Base-by-base conservation (phyloP, 2,329 filamentous ascomycete species). In the Lachnellula suecica region DNA sequence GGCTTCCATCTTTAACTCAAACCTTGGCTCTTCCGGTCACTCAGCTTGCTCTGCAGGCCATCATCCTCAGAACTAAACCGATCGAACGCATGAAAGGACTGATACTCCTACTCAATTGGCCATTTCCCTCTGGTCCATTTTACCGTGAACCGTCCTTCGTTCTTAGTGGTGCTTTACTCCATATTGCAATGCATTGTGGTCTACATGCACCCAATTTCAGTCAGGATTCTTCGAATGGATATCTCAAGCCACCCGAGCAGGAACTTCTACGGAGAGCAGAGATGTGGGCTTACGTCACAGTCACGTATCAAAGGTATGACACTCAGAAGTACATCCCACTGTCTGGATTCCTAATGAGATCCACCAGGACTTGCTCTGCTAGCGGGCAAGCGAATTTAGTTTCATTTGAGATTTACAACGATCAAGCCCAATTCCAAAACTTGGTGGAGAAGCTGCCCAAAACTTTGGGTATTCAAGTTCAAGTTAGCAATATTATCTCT, bases 291-390 rank as follows among this genome's bases (percentile, higher is more conserved):
- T 40, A 48, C 23, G 6, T 38, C 17, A 34, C 25, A 7, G 11
- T 48, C 40, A 34, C 19, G 15, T 48, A 41, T 23, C 46, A 48
- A 25, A 22, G 46, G 46, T 48, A 48, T 29, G n/a, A 20, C 41
- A 8, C n/a, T 44, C n/a, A 8, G 29, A 31, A n/a, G n/a, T n/a
- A n/a, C n/a, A n/a, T n/a, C n/a, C 29, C 29, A 8, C 8, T 31
- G 8, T 31, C 29, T 8, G 15, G 8, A 31, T 31, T 15, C 15
- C 29, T 31, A 31, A 31, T 15, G 29, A 8, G 15, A 8, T 31
- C 8, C 29, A 31, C n/a, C 29, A 31, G 29, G 15, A 8, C 29
- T 31, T 31, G 29, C 15, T 8, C 29, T 15, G 29, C 8, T 8
- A 8, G 29, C 15, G 29, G 29, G 15, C 29, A 31, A 8, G 8